Evolutionary conservation across 2,329 filamentous ascomycete species (phyloP).

Genomic region (Fusarium sp.): DNA sequence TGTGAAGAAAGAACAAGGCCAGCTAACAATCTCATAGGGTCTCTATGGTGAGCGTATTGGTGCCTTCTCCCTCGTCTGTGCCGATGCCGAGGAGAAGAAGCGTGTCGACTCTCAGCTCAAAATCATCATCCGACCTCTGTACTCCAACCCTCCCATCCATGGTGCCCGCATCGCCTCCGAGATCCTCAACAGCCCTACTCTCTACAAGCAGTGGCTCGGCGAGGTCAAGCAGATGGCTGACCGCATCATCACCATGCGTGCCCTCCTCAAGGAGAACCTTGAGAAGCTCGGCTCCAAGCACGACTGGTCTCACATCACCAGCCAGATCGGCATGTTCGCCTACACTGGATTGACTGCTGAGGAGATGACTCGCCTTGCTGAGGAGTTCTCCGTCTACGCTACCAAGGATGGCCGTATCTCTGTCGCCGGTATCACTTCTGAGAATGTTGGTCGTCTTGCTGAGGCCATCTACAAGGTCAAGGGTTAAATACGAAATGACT

Average conservation of each 20-base stretch:
- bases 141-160: conserved; percentile 98
- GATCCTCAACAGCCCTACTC: conserved; percentile 84
- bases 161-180: conserved; percentile 92
- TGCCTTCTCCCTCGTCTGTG: conserved; percentile 91
- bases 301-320: conserved; percentile 99
- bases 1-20: neutral
- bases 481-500: conserved; percentile 55
- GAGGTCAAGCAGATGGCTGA: conserved; percentile 99
- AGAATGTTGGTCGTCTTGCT: conserved; percentile 80
- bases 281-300: conserved; percentile 95
- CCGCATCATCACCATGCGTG: conserved; percentile 98
- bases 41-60: conserved; percentile 98
- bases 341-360: conserved; percentile 92
- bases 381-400: conserved; percentile 97
- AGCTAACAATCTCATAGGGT: conserved; percentile 62
- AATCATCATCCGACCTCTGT: conserved; percentile 94
- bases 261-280: conserved; percentile 91
- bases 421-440: conserved; percentile 82
- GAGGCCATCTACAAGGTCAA: conserved; percentile 87
- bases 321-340: conserved; percentile 99
- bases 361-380: conserved; percentile 90
- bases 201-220: conserved; percentile 93
- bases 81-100: conserved; percentile 88
- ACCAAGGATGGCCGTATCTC: conserved; percentile 92
- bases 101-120: conserved; percentile 97